Percentiles rank a stretch among this genome's conserved stretches.
phyloP scores from a whole-genome alignment of 2,329 filamentous ascomycete genomes.

The Aspergillus clavatus region DNA sequence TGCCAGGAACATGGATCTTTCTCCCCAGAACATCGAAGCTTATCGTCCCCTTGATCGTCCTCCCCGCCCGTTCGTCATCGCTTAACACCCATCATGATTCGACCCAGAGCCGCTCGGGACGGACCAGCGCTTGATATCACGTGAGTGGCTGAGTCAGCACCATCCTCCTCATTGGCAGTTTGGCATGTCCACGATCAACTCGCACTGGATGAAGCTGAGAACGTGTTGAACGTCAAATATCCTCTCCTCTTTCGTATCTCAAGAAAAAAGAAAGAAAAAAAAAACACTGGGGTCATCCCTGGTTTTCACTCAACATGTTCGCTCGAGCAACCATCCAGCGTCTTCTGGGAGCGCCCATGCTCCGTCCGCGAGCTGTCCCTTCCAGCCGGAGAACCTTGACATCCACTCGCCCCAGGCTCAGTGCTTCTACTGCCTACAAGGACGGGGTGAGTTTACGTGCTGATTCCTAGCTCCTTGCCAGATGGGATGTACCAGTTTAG shows the following conservation, averaged over 20 bases:
- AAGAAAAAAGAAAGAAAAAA: too few species aligned
- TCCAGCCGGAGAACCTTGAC: conserved; percentile 10
- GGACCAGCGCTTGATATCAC: conserved; percentile 3
- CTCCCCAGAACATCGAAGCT: conserved; percentile 24
- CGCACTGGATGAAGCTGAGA: too few species aligned
- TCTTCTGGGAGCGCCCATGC: background rate
- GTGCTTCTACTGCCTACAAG: conserved; percentile 18
- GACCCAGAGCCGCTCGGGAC: conserved; percentile 9
- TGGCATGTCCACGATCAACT: too few species aligned
- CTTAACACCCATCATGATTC: conserved; percentile 12
- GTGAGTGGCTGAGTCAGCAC: background rate
- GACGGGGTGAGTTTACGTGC: conserved; percentile 29
- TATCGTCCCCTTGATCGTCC: conserved; percentile 28
- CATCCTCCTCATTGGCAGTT: background rate
- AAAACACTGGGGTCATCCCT: too few species aligned
- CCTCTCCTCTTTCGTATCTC: too few species aligned
- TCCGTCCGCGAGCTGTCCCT: background rate
- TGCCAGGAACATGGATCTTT: background rate
- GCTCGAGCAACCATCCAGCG: background rate
- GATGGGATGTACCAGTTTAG: too few species aligned
- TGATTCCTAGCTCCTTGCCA: too few species aligned
- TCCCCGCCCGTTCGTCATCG: conserved; percentile 21
- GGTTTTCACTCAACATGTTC: conserved; percentile 4
- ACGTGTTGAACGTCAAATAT: too few species aligned
- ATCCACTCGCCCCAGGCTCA: conserved; percentile 8